Conservation (phyloP, 805 yeast species). For the Wickerhamiella hasegawae region DNA sequence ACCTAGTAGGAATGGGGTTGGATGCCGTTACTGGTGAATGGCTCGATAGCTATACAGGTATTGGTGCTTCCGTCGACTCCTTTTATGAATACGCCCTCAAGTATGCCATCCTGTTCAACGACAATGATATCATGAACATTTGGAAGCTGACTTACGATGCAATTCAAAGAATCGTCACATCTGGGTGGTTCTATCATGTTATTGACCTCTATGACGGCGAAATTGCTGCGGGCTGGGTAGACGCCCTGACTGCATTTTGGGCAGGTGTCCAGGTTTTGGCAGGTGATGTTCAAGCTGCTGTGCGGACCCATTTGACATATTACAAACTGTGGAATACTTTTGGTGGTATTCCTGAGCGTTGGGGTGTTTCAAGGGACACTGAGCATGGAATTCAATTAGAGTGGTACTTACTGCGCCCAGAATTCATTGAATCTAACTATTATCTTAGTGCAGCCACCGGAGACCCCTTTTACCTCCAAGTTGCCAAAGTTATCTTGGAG, state of each 20-base stretch:
- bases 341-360: slow-evolving; percentile 78
- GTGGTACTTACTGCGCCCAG: slow-evolving; percentile 92
- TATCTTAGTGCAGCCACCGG: slow-evolving; percentile 66
- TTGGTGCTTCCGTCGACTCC: slow-evolving; percentile 86
- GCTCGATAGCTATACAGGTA: slow-evolving; percentile 50
- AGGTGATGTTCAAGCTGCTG: slow-evolving; percentile 58
- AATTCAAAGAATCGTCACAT: slow-evolving; percentile 32
- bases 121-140: slow-evolving; percentile 31
- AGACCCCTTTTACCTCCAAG: slow-evolving; percentile 67
- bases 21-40: slow-evolving; percentile 42
- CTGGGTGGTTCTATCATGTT: slow-evolving; percentile 39
- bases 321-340: slow-evolving; percentile 66
- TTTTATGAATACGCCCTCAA: slow-evolving; percentile 81
- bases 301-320: slow-evolving; percentile 41
- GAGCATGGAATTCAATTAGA: slow-evolving; percentile 39
- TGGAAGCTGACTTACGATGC: slow-evolving; percentile 43
- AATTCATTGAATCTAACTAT: slow-evolving; percentile 78
- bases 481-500: slow-evolving; percentile 50
- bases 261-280: slow-evolving; percentile 69
- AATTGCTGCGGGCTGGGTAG: slow-evolving; percentile 53
- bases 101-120: slow-evolving; percentile 56
- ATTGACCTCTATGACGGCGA: slow-evolving; percentile 39
- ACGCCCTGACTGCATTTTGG: slow-evolving; percentile 74
- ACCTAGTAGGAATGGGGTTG: slow-evolving; percentile 65
- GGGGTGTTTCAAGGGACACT: slow-evolving; percentile 29